Percentiles rank a stretch among this genome's conserved stretches.
Conservation (phyloP, 495 filamentous ascomycete species). For the Astrothelium macrocarpum region DNA sequence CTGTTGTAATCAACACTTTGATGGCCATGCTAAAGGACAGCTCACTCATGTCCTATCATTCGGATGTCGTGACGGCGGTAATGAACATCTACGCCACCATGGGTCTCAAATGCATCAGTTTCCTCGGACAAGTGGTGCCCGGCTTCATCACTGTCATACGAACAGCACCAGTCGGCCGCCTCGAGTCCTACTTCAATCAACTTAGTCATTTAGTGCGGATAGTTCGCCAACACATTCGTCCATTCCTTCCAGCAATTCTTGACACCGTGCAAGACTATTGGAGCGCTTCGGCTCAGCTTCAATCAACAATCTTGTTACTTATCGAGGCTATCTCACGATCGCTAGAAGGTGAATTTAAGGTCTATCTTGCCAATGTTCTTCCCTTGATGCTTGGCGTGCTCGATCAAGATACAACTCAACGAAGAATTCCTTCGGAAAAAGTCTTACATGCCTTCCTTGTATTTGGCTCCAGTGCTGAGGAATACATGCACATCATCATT, state of each 20-base stretch:
- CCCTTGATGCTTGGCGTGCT: slow-evolving; percentile 88
- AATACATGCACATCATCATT: slow-evolving; percentile 98
- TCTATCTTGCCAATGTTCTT: slow-evolving; percentile 77
- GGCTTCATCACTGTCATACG: slow-evolving; percentile 83
- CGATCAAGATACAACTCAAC: slow-evolving; percentile 63
- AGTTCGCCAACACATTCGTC: slow-evolving; percentile 89
- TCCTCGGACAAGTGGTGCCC: slow-evolving; percentile 84
- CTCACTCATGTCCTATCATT: slow-evolving; percentile 80
- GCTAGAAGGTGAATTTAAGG: slow-evolving; percentile 92
- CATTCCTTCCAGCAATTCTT: slow-evolving; percentile 74
- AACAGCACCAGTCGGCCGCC: slow-evolving; percentile 52
- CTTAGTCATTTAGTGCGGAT: slow-evolving; percentile 86
- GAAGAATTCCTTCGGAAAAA: slow-evolving; percentile 66
- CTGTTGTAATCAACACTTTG: slow-evolving; percentile 91
- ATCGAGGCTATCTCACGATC: slow-evolving; percentile 90
- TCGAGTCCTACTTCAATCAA: slow-evolving; percentile 96
- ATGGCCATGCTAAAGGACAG: slow-evolving; percentile 83
- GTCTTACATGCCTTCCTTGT: slow-evolving; percentile 91
- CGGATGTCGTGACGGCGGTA: slow-evolving; percentile 92
- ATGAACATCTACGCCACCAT: slow-evolving; percentile 97
- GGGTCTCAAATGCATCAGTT: slow-evolving; percentile 88
- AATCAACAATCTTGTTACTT: slow-evolving; percentile 80
- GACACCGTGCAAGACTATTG: slow-evolving; percentile 78
- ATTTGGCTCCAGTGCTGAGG: slow-evolving; percentile 91
- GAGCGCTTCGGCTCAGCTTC: slow-evolving; percentile 62